These are phyloP conservation scores for Carpinus fangiana DNA, from an alignment of 306 rosid genomes.

Conservation along the genomic window DNA sequence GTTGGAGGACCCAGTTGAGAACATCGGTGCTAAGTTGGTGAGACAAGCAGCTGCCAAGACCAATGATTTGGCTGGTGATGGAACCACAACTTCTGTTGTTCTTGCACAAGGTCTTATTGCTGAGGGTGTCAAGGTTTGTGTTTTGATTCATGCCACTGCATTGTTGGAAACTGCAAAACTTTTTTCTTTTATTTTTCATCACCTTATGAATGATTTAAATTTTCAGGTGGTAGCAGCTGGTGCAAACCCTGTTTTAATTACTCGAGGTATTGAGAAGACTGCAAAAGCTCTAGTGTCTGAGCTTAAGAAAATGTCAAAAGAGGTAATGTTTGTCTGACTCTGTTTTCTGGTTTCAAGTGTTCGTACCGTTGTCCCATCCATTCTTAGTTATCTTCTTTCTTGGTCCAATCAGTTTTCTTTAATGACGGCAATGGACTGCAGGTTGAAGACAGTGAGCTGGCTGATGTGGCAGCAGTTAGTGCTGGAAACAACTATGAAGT, in stretches of 20 bases:
- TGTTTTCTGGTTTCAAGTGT: neutral
- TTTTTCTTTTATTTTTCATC: neutral
- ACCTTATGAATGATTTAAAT: neutral
- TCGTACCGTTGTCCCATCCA: neutral
- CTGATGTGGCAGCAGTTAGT: constrained; percentile 99
- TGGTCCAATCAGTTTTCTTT: neutral
- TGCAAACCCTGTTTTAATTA: constrained; percentile 94
- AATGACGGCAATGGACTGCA: constrained; percentile 34
- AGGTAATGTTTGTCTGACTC: constrained; percentile 43
- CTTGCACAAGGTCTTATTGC: constrained; percentile 98
- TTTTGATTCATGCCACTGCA: neutral
- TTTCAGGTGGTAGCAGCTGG: constrained; percentile 97
- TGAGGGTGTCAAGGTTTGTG: constrained; percentile 86
- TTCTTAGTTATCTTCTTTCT: neutral
- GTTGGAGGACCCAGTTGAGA: constrained; percentile 99
- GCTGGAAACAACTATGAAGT: constrained; percentile 96
- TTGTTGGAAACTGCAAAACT: neutral
- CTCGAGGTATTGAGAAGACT: constrained; percentile 98
- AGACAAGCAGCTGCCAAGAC: constrained; percentile 99
- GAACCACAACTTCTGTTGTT: constrained; percentile 97
- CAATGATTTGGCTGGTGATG: constrained; percentile 98
- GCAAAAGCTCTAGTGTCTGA: constrained; percentile 74
- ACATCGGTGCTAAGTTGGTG: constrained; percentile 97
- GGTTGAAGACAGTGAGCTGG: constrained; percentile 98
- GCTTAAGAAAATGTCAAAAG: constrained; percentile 82